A percentile compares a stretch with the other conserved stretches of the same genome.
Evolutionary conservation across 2,329 filamentous ascomycete species (phyloP).

Genomic region (Penicillium glabrum): DNA sequence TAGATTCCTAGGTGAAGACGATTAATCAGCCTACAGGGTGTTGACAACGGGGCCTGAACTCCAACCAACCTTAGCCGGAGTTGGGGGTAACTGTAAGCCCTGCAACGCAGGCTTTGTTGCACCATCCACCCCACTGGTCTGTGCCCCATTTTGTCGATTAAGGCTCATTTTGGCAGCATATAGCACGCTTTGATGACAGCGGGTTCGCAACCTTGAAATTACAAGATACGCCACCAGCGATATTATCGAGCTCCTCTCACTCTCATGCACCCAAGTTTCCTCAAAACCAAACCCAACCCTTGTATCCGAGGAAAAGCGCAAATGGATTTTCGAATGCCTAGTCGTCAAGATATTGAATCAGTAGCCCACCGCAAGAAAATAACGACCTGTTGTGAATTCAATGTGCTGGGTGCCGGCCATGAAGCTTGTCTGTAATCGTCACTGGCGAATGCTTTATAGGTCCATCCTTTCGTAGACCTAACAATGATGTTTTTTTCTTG

Average conservation of each 20-base stretch:
- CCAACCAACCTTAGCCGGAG: slow-evolving; percentile 23
- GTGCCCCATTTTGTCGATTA: slow-evolving; percentile 30
- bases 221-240: not conserved
- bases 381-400: slow-evolving; percentile 6
- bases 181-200: not conserved
- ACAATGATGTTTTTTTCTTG: not conserved
- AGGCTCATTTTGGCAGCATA: slow-evolving; percentile 33
- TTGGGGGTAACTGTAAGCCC: slow-evolving; percentile 21
- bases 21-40: not conserved
- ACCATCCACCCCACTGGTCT: slow-evolving; percentile 18
- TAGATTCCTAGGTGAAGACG: slow-evolving; percentile 19
- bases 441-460: slow-evolving; percentile 12
- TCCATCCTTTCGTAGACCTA: slow-evolving; percentile 16
- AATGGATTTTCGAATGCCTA: not conserved
- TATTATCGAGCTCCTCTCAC: not conserved
- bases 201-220: not conserved
- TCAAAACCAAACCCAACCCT: not conserved
- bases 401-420: slow-evolving; percentile 18
- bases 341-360: not conserved
- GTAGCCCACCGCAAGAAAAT: not conserved
- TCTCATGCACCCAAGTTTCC: not conserved
- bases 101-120: slow-evolving; percentile 19
- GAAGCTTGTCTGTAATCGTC: slow-evolving; percentile 14
- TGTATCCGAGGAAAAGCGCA: not conserved
- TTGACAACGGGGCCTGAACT: not conserved